A percentile compares a stretch with the other conserved stretches of the same genome.
Conservation (phyloP, 768 basidiomycete species). For the Suillus placidus region DNA sequence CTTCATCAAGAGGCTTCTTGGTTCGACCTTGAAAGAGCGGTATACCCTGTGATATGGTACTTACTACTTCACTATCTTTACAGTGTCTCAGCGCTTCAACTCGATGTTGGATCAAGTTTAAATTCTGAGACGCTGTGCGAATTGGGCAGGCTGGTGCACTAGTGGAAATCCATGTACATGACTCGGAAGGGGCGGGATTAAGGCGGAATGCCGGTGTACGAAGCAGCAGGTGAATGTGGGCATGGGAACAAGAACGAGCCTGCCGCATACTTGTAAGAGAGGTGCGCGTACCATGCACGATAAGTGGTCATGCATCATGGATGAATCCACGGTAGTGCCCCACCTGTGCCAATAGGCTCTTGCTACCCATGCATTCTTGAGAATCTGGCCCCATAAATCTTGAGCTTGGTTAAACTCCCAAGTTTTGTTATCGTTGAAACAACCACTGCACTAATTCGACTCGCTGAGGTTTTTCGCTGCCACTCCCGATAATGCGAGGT, state of each 20-base stretch:
- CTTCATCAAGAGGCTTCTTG: background rate
- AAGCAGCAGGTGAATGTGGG: background rate
- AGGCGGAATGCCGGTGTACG: background rate
- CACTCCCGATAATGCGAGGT: background rate
- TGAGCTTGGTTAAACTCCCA: conserved; percentile 40
- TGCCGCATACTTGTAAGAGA: background rate
- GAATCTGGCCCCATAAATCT: conserved; percentile 49
- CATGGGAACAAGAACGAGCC: background rate
- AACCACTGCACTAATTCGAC: conserved; percentile 18
- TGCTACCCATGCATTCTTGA: conserved; percentile 48
- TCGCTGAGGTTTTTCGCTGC: conserved; percentile 39
- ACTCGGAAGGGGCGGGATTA: too few relatives aligned
- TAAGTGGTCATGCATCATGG: too few relatives aligned
- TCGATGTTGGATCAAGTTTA: background rate
- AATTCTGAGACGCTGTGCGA: background rate
- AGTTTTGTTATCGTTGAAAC: conserved; percentile 22
- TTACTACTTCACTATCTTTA: background rate
- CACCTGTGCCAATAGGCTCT: conserved; percentile 40
- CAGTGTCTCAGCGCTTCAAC: too few relatives aligned
- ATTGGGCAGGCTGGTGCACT: background rate
- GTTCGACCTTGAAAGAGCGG: background rate
- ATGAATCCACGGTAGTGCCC: background rate
- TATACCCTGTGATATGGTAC: background rate
- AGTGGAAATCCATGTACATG: background rate
- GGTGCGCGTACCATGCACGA: conserved; percentile 4